phyloP scores from a whole-genome alignment of 768 basidiomycete species.

The Suillus occidentalis region DNA sequence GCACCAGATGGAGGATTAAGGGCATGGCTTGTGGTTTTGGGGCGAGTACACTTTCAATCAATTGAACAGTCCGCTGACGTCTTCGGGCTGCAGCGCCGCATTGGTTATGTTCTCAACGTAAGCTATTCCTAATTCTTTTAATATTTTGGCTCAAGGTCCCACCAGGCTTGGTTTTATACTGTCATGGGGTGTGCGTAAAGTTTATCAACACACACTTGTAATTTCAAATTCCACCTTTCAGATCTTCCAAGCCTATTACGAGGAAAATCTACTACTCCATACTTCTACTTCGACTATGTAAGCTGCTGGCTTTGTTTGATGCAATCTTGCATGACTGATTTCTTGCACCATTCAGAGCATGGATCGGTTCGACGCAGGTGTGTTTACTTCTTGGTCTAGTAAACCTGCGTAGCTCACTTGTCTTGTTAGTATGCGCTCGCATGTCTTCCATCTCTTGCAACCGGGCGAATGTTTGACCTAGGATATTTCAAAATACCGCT shows the following conservation, averaged over 20 bases:
- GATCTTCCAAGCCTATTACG: slow-evolving; percentile 77
- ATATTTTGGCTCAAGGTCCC: not conserved
- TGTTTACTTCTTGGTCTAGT: slow-evolving; percentile 4
- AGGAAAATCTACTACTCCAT: slow-evolving; percentile 47
- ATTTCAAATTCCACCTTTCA: slow-evolving; percentile 22
- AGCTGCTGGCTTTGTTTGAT: slow-evolving; percentile 11
- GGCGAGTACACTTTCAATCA: slow-evolving; percentile 15
- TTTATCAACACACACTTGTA: not conserved
- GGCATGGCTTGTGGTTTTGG: slow-evolving; percentile 31
- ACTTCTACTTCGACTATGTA: slow-evolving; percentile 65
- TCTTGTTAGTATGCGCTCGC: slow-evolving; percentile 55
- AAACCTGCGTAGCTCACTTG: not conserved
- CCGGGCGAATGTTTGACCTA: slow-evolving; percentile 72
- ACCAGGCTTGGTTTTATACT: slow-evolving; percentile 68
- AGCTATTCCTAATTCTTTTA: slow-evolving; percentile 1
- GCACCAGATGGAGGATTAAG: slow-evolving; percentile 31
- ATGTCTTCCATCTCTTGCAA: slow-evolving; percentile 60
- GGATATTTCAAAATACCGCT: slow-evolving; percentile 61
- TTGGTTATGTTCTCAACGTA: not conserved
- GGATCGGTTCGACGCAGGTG: slow-evolving; percentile 80
- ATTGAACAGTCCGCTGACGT: slow-evolving; percentile 20
- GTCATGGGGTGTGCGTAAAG: slow-evolving; percentile 66
- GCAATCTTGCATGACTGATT: not conserved
- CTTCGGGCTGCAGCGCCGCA: slow-evolving; percentile 40
- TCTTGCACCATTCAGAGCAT: slow-evolving; percentile 46